Evolutionary conservation across 2,329 filamentous ascomycete species (phyloP), one percentile per base, ranked within the genome.

Genomic region (Paramyrothecium sp.): DNA sequence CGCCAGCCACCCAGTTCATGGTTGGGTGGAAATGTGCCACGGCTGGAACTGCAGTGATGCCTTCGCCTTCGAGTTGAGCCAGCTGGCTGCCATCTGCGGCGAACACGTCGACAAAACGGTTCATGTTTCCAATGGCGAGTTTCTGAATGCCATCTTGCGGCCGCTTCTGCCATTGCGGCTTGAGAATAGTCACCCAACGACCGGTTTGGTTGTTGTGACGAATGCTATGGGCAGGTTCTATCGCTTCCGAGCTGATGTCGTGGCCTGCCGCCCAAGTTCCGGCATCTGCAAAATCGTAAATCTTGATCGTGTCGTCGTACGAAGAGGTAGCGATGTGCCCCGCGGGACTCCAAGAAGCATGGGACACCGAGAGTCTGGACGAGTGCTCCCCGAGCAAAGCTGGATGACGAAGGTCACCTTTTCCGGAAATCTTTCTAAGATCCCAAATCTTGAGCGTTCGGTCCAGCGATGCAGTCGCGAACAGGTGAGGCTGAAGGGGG

Each of bases 81-180:
- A 99, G 76, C 71, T 98, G 94, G 66, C 92, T 88, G 0, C 95
- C 95, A 52, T 89, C 84, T 0, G 87, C 82, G 1, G 89, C 89
- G 71, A 90, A 99, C 1, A 99, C 84, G 68, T 99, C 95, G 2
- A 98, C 91, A 65, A 97, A 98, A 2, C 95, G 86, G 69, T 96
- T 97, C 95, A 98, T 98, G 65, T 98, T 99, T 1, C 91, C 95
- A 57, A 99, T 94, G 22, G 87, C 90, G 66, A 99, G 92, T 60
- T 94, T 92, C 61, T 96, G 89, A 5, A 96, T 86, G 8, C 88
- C 88, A 58, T 95, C 91, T 34, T 82, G 77, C 0, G 95, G 94
- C 50, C 84, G 82, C 33, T 84, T 79, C 72, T 99, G 95, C 95
- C 95, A 99, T 65, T 97, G 92, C 0, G 71, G 95, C 82, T 81